A percentile compares a stretch with the other conserved stretches of the same genome.
Evolutionary conservation across 495 filamentous ascomycete genomes (phyloP).

Genomic region (Apodospora peruviana): DNA sequence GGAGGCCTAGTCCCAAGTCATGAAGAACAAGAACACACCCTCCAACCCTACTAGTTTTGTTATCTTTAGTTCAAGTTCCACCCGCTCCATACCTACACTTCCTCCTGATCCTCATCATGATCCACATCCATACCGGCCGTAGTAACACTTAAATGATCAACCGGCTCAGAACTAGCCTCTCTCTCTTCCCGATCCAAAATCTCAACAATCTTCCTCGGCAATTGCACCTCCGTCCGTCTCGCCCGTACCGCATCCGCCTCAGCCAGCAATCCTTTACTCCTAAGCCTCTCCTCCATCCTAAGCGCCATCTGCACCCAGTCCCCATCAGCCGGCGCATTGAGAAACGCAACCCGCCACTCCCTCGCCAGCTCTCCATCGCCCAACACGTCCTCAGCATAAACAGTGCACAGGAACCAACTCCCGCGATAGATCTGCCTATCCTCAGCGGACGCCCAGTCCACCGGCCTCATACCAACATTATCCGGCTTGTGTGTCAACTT

Average conservation of each 20-base stretch:
- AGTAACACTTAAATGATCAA: too few relatives aligned
- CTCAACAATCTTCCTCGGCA: constrained; percentile 4
- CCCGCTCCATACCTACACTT: too few relatives aligned
- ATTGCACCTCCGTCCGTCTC: background rate
- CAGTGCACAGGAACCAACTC: background rate
- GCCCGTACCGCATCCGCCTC: constrained; percentile 7
- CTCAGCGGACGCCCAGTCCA: background rate
- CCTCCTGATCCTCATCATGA: too few relatives aligned
- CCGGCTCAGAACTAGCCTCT: background rate
- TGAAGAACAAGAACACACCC: too few relatives aligned
- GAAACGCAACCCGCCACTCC: background rate
- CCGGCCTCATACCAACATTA: background rate
- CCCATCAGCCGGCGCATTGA: constrained; percentile 5
- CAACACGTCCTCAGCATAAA: background rate
- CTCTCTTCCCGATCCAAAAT: constrained; percentile 11
- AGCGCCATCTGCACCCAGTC: constrained; percentile 14
- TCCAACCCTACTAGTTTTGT: too few relatives aligned
- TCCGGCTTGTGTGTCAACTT: background rate
- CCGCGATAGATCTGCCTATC: constrained; percentile 9
- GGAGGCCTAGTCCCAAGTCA: too few relatives aligned
- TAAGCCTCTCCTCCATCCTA: constrained; percentile 4
- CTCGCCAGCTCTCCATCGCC: background rate
- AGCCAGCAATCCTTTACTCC: background rate
- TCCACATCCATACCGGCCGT: too few relatives aligned
- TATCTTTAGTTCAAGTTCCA: too few relatives aligned